Conservation (phyloP, 2,329 filamentous ascomycete genomes). For the Alternaria novae-zelandiae region DNA sequence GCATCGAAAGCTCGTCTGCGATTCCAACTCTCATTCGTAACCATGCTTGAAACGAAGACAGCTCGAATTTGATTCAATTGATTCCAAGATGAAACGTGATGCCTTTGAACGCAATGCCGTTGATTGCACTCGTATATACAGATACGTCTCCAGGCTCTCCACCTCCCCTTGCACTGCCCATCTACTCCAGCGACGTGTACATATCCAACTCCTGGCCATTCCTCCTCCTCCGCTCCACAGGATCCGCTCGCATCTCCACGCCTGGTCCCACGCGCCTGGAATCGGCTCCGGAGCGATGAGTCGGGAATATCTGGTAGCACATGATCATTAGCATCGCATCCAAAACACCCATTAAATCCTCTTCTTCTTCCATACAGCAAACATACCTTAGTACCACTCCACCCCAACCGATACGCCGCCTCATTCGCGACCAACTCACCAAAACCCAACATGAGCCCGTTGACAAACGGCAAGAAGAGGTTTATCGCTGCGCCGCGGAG, state of each 20-base stretch:
- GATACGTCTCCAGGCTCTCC: not conserved
- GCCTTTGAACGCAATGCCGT: not conserved
- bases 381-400: slow-evolving; percentile 90
- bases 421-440: slow-evolving; percentile 97
- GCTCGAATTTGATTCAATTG: not conserved
- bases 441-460: slow-evolving; percentile 97
- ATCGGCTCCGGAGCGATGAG: slow-evolving; percentile 59
- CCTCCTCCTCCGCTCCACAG: slow-evolving; percentile 61
- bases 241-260: slow-evolving; percentile 77
- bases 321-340: not conserved
- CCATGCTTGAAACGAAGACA: not conserved
- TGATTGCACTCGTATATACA: not conserved
- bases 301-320: slow-evolving; percentile 60
- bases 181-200: slow-evolving; percentile 71
- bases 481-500: slow-evolving; percentile 93
- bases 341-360: too few relatives aligned
- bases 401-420: slow-evolving; percentile 88
- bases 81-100: not conserved
- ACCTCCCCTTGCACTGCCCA: not conserved
- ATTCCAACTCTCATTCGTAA: not conserved
- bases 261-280: slow-evolving; percentile 77
- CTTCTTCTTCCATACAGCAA: too few relatives aligned
- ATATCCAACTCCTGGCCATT: slow-evolving; percentile 65
- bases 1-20: not conserved
- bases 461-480: slow-evolving; percentile 91